Percentiles rank a stretch among this genome's conserved stretches.
phyloP scores from a whole-genome alignment of 371 early-diverging fungal genomes.

The Gilbertella persicaria region DNA sequence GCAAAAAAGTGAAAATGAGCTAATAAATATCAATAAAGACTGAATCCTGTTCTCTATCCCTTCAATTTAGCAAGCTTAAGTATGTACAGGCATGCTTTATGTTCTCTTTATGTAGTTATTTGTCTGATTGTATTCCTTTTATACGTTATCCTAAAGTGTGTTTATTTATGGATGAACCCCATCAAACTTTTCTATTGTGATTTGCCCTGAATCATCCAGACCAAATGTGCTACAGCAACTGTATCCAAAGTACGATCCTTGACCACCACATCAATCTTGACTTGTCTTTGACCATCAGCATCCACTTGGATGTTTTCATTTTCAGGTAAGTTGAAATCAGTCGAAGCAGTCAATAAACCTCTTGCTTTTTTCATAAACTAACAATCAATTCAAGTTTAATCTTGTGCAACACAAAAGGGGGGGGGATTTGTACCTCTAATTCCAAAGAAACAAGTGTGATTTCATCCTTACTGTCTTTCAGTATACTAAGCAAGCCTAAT shows the following conservation, averaged over 20 bases:
- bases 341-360: conserved; percentile 51
- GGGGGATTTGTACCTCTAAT: conserved; percentile 54
- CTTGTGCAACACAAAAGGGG: too few species aligned
- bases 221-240: conserved; percentile 42
- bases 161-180: too few species aligned
- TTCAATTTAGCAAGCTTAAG: too few species aligned
- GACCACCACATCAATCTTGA: conserved; percentile 44
- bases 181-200: too few species aligned
- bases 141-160: too few species aligned
- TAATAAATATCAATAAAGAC: too few species aligned
- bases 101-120: too few species aligned
- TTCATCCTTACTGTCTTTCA: conserved; percentile 44
- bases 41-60: too few species aligned
- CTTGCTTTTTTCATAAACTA: conserved; percentile 56
- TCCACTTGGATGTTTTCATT: conserved; percentile 18
- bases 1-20: too few species aligned
- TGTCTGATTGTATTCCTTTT: too few species aligned
- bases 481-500: conserved; percentile 47
- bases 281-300: conserved; percentile 21
- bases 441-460: conserved; percentile 49
- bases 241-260: conserved; percentile 53
- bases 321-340: conserved; percentile 34
- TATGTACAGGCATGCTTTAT: too few species aligned
- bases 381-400: too few species aligned
- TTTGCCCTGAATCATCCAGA: conserved; percentile 30